phyloP scores from a whole-genome alignment of 768 basidiomycete genomes.

The Lentinula aciculospora region DNA sequence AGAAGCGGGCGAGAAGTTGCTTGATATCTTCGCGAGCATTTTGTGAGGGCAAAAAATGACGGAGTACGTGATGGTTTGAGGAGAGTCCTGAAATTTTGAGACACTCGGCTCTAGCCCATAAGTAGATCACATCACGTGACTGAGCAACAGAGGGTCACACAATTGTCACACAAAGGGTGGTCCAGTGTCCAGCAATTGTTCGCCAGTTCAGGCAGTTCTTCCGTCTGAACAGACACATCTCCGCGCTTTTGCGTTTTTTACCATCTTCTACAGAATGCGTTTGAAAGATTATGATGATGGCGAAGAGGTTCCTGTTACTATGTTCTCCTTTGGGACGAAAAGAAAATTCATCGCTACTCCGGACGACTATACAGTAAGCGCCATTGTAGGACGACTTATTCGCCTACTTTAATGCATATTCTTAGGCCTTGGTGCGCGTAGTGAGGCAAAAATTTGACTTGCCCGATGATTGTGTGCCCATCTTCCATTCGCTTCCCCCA shows the following conservation, averaged over 20 bases:
- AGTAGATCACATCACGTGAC: neutral
- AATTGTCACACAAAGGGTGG: too few species aligned
- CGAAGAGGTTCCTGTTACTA: neutral
- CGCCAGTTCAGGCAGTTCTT: neutral
- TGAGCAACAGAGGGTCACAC: too few species aligned
- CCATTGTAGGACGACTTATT: too few species aligned
- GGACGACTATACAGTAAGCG: neutral
- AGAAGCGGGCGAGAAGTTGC: neutral
- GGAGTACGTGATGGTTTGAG: neutral
- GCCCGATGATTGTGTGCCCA: neutral
- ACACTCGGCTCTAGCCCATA: neutral
- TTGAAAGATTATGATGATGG: neutral
- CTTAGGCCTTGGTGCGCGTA: neutral
- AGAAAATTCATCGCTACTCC: slow-evolving; percentile 2
- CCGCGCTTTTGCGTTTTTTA: too few species aligned
- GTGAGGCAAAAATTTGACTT: slow-evolving; percentile 1
- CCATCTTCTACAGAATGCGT: neutral
- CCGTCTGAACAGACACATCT: too few species aligned
- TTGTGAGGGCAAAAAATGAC: neutral
- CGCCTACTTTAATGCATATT: neutral
- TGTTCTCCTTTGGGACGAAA: neutral
- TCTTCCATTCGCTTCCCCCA: neutral
- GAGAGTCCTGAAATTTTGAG: neutral
- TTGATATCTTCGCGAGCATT: slow-evolving; percentile 1
- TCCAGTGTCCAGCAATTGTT: too few species aligned